phyloP scores from a whole-genome alignment of 352 stramenopile species.

The Phytopythium kandeliae region DNA sequence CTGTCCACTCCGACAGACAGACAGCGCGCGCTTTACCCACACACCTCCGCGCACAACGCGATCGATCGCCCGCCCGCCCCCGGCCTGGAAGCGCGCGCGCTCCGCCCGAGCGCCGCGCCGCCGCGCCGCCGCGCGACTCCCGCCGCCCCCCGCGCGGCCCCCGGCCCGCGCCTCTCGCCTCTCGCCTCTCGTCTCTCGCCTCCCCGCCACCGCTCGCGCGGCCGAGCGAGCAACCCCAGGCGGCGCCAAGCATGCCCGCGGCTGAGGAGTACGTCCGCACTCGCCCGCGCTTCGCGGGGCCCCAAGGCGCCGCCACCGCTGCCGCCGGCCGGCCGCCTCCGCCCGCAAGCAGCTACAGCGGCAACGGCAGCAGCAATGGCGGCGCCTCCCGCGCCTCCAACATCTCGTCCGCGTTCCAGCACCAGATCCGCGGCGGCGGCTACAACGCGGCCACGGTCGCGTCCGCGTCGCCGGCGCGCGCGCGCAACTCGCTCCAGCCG shows the following conservation, averaged over 20 bases:
- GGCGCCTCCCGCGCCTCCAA: constrained; percentile 10
- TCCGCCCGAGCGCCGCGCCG: too few species aligned
- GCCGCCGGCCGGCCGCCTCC: neutral
- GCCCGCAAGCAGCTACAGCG: neutral
- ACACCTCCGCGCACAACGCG: too few species aligned
- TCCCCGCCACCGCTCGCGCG: too few species aligned
- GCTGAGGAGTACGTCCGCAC: constrained; percentile 27
- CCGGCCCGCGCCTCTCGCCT: too few species aligned
- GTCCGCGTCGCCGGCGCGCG: constrained; percentile 4
- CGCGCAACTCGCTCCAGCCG: constrained; percentile 33
- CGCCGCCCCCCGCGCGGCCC: too few species aligned
- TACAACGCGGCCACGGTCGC: constrained; percentile 6
- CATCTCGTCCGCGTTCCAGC: constrained; percentile 23
- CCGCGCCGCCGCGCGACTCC: too few species aligned
- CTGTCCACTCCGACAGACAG: too few species aligned
- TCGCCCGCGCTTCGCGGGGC: constrained; percentile 21
- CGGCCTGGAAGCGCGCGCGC: too few species aligned
- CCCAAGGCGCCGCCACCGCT: constrained; percentile 1
- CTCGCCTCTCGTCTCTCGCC: too few species aligned
- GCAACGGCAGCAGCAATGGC: neutral
- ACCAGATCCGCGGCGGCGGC: constrained; percentile 14
- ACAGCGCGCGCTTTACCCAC: too few species aligned
- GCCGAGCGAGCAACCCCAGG: too few species aligned
- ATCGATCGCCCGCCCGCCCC: too few species aligned
- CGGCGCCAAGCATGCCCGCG: constrained; percentile 39